phyloP scores from a whole-genome alignment of 345 rosid genomes.

The Eucalyptus virginea region DNA sequence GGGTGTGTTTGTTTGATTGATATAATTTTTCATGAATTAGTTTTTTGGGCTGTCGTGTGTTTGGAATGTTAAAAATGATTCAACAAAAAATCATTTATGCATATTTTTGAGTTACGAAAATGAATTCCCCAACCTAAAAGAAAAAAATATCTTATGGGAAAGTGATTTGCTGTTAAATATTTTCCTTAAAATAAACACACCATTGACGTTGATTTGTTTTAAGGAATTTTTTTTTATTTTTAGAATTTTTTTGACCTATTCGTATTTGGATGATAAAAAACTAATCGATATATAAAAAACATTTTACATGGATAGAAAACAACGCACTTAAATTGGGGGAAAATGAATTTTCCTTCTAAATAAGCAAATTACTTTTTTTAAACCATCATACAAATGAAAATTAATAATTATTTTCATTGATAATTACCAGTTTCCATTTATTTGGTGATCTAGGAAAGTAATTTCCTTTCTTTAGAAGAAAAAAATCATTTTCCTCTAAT shows the following conservation, averaged over 20 bases:
- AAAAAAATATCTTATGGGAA: not conserved
- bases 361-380: not conserved
- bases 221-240: not conserved
- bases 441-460: not conserved
- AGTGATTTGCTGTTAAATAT: not conserved
- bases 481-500: not conserved
- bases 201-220: not conserved
- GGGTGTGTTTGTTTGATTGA: not conserved
- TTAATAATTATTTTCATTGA: not conserved
- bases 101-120: not conserved
- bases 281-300: not conserved
- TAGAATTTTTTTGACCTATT: accelerated
- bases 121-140: not conserved
- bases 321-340: not conserved
- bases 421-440: not conserved
- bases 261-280: accelerated
- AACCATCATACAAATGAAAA: not conserved
- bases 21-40: not conserved
- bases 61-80: not conserved
- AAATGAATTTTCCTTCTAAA: not conserved
- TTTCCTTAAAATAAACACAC: not conserved
- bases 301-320: not conserved
- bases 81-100: not conserved
- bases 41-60: not conserved
- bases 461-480: not conserved